Percentiles rank a stretch among this genome's conserved stretches.
phyloP scores from a whole-genome alignment of 1,139 yeast species.

The Saccharomyces uvarum region DNA sequence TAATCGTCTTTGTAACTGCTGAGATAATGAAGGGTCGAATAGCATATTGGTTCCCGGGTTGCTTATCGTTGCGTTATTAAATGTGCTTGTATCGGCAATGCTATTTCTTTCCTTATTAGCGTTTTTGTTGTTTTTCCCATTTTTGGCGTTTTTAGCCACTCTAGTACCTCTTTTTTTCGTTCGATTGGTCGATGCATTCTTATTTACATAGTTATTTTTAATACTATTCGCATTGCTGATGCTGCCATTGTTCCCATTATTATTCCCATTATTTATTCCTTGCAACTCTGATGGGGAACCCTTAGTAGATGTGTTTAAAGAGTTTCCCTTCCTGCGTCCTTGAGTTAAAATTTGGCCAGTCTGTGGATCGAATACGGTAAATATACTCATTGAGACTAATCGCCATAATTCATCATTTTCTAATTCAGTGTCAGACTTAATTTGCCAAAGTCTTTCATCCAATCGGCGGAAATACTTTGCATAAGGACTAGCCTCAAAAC shows the following conservation, averaged over 20 bases:
- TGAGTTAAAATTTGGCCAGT: slow-evolving; percentile 23
- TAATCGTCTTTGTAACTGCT: slow-evolving; percentile 23
- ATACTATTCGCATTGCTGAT: neutral
- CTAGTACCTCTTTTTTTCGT: slow-evolving; percentile 2
- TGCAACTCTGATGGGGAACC: slow-evolving; percentile 12
- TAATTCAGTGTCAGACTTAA: slow-evolving; percentile 26
- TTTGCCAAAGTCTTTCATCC: slow-evolving; percentile 26
- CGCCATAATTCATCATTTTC: slow-evolving; percentile 28
- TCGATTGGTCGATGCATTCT: neutral
- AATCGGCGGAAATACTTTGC: slow-evolving; percentile 27
- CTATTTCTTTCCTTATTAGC: slow-evolving; percentile 10
- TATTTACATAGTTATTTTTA: neutral
- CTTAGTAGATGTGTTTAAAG: slow-evolving; percentile 13
- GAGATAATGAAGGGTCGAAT: slow-evolving; percentile 22
- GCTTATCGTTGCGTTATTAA: slow-evolving; percentile 12
- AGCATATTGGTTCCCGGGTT: slow-evolving; percentile 10
- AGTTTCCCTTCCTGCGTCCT: slow-evolving; percentile 9
- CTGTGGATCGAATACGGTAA: slow-evolving; percentile 25
- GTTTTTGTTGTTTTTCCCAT: slow-evolving; percentile 4
- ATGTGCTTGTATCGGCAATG: slow-evolving; percentile 5
- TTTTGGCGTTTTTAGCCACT: slow-evolving; percentile 1
- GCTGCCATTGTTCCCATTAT: slow-evolving; percentile 2
- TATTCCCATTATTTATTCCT: slow-evolving; percentile 4
- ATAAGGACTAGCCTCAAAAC: slow-evolving; percentile 29
- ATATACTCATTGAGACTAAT: slow-evolving; percentile 21